phyloP scores from a whole-genome alignment of 2,329 filamentous ascomycete species.

The Geosmithia flava region DNA sequence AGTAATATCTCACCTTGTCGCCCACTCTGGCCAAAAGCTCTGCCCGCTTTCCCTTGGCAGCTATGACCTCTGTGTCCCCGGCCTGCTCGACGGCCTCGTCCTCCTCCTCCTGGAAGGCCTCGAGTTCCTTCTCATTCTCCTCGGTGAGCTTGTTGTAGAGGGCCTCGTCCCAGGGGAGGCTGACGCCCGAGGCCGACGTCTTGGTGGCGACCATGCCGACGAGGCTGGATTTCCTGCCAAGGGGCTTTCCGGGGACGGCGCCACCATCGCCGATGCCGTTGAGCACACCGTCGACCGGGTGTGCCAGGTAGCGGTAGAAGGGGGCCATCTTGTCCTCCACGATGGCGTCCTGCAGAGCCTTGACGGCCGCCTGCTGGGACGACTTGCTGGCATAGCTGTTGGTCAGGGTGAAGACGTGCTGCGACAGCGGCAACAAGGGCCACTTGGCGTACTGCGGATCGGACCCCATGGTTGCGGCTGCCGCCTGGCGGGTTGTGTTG shows the following conservation, averaged over 20 bases:
- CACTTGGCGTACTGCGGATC: conserved; percentile 81
- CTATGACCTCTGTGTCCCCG: conserved; percentile 89
- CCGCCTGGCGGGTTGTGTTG: background rate
- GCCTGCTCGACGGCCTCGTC: conserved; percentile 94
- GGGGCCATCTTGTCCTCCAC: conserved; percentile 76
- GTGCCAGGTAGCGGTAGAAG: conserved; percentile 73
- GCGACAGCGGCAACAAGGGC: conserved; percentile 67
- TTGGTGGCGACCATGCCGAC: conserved; percentile 67
- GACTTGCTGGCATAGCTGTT: conserved; percentile 59
- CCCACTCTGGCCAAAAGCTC: conserved; percentile 94
- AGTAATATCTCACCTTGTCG: conserved; percentile 61
- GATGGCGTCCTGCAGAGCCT: conserved; percentile 72
- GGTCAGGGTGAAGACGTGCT: conserved; percentile 79
- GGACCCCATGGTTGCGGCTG: conserved; percentile 48
- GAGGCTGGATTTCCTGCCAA: conserved; percentile 55
- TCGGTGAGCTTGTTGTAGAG: conserved; percentile 67
- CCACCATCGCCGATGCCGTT: conserved; percentile 59
- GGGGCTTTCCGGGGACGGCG: conserved; percentile 37
- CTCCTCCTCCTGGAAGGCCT: conserved; percentile 69
- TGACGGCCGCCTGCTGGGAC: conserved; percentile 58
- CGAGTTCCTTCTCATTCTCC: conserved; percentile 68
- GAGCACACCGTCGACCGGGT: conserved; percentile 70
- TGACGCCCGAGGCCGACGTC: conserved; percentile 49
- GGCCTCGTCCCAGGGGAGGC: conserved; percentile 81
- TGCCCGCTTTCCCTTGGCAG: conserved; percentile 84